Evolutionary conservation across 805 yeast species (phyloP).

Genomic region (Cyberlindnera amylophila): DNA sequence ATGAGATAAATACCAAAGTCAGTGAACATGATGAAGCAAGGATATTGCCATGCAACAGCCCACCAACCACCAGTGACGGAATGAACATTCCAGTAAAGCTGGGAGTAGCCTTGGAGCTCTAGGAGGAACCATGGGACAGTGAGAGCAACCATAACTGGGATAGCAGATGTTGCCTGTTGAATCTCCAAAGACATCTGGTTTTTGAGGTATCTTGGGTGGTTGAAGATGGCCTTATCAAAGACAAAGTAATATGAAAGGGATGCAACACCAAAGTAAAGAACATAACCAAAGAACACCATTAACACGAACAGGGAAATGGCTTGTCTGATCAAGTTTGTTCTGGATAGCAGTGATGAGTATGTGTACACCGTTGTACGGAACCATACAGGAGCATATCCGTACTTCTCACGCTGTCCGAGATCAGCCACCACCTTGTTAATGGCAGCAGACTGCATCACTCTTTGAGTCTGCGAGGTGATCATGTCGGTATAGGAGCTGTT

Average conservation of each 20-base stretch:
- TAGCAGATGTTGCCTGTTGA: slow-evolving; percentile 69
- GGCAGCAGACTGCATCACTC: slow-evolving; percentile 10
- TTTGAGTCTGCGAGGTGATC: slow-evolving; percentile 17
- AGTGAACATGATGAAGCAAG: slow-evolving; percentile 83
- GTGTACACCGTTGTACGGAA: slow-evolving; percentile 56
- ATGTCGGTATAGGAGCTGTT: slow-evolving; percentile 24
- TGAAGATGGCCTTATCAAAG: slow-evolving; percentile 84
- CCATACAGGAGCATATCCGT: slow-evolving; percentile 59
- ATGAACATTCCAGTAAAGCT: slow-evolving; percentile 62
- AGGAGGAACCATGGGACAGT: slow-evolving; percentile 88
- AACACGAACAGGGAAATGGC: slow-evolving; percentile 58
- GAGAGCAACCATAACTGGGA: slow-evolving; percentile 82
- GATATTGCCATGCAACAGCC: slow-evolving; percentile 63
- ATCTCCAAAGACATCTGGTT: slow-evolving; percentile 89
- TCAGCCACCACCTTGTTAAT: slow-evolving; percentile 17
- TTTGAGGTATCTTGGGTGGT: slow-evolving; percentile 93
- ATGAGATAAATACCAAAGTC: slow-evolving; percentile 89
- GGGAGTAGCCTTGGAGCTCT: slow-evolving; percentile 82
- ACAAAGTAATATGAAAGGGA: slow-evolving; percentile 70
- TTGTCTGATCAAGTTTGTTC: slow-evolving; percentile 75
- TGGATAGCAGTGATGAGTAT: slow-evolving; percentile 61
- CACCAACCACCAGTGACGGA: slow-evolving; percentile 66
- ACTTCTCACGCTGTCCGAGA: slow-evolving; percentile 38
- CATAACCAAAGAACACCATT: slow-evolving; percentile 81
- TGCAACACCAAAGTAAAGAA: slow-evolving; percentile 75